A percentile compares a stretch with the other conserved stretches of the same genome.
These are phyloP conservation scores for Backusella morwellensis DNA, from an alignment of 192 early-diverging fungal genomes.

Conservation along the genomic window DNA sequence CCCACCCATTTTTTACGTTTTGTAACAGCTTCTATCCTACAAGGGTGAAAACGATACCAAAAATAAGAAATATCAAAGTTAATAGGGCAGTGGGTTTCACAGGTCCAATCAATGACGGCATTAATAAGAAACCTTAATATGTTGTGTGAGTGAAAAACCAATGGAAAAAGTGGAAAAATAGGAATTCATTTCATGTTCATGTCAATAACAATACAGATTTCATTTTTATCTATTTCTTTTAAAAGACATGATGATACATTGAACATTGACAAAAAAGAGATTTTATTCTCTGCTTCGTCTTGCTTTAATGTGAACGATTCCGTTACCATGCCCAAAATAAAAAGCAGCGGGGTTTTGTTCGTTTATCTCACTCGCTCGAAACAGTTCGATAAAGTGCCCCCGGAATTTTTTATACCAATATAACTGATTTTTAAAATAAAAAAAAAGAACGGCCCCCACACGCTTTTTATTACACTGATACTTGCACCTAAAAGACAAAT, in stretches of 20 bases:
- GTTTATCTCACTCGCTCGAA: neutral
- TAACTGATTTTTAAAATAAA: neutral
- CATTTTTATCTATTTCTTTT: too few relatives aligned
- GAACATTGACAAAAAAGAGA: neutral
- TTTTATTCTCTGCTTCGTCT: neutral
- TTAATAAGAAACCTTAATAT: neutral
- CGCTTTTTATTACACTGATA: neutral
- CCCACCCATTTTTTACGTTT: neutral
- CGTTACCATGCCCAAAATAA: neutral
- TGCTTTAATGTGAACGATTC: neutral
- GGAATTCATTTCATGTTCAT: neutral
- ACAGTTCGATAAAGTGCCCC: conserved; percentile 3
- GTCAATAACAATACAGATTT: neutral
- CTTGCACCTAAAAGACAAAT: neutral
- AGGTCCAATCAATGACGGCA: neutral
- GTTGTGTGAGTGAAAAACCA: neutral
- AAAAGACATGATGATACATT: neutral
- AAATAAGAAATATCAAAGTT: neutral
- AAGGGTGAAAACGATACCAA: neutral
- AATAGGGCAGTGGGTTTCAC: neutral
- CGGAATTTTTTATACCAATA: neutral
- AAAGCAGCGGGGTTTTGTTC: neutral
- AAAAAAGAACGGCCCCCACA: neutral
- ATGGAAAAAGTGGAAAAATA: neutral
- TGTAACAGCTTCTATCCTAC: neutral